phyloP scores from a whole-genome alignment of 1,139 yeast genomes.

The Diutina mesorugosa region DNA sequence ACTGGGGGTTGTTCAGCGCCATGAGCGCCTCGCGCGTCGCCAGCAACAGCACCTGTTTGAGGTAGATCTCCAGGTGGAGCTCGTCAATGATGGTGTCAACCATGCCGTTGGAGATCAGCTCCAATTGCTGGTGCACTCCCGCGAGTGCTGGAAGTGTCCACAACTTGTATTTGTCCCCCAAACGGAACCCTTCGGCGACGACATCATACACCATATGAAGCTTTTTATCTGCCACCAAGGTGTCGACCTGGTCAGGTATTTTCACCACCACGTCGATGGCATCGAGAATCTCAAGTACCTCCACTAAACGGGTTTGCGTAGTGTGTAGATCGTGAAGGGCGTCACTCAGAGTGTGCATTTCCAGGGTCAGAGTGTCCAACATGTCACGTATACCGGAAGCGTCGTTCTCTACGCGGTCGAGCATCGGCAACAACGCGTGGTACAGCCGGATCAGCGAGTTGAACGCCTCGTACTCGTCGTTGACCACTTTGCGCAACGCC shows the following conservation, averaged over 20 bases:
- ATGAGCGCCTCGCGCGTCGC: neutral
- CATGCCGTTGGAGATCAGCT: conserved; percentile 49
- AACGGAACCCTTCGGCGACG: conserved; percentile 40
- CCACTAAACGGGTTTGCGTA: conserved; percentile 48
- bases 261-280: conserved; percentile 52
- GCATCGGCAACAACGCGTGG: conserved; percentile 27
- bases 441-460: conserved; percentile 42
- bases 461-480: conserved; percentile 75
- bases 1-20: neutral
- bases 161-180: conserved; percentile 46
- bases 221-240: conserved; percentile 49
- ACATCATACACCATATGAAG: conserved; percentile 59
- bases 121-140: conserved; percentile 44
- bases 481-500: conserved; percentile 59
- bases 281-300: conserved; percentile 58
- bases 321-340: conserved; percentile 52
- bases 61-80: conserved; percentile 55
- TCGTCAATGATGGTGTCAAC: conserved; percentile 72
- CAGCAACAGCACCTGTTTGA: neutral
- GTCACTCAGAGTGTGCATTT: conserved; percentile 42
- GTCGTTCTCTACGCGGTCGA: conserved; percentile 45
- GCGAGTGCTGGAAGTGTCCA: conserved; percentile 53
- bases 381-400: conserved; percentile 37
- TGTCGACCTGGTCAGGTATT: conserved; percentile 55
- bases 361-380: conserved; percentile 37